Percentiles rank a stretch among this genome's conserved stretches.
Evolutionary conservation across 495 filamentous ascomycete genomes (phyloP).

Genomic region (Penicillium diatomitis): DNA sequence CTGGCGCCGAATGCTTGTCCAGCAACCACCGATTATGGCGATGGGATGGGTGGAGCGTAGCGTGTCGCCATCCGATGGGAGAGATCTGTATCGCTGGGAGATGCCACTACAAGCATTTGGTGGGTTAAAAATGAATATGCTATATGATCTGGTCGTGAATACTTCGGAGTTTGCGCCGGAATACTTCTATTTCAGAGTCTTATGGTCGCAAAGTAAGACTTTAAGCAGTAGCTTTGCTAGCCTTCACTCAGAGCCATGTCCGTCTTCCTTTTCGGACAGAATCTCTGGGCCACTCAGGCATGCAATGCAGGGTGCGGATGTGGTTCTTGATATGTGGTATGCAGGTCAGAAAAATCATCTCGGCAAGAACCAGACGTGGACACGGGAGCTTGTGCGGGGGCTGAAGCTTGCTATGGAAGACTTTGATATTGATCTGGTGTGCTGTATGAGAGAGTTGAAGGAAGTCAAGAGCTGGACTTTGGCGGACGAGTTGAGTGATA

Average conservation of each 20-base stretch:
- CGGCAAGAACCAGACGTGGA: too few species aligned
- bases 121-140: slow-evolving; percentile 1
- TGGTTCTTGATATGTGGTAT: slow-evolving; percentile 2
- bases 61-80: not conserved
- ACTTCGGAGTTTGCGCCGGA: not conserved
- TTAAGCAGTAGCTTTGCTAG: not conserved
- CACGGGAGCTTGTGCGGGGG: not conserved
- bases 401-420: not conserved
- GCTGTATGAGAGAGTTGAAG: not conserved
- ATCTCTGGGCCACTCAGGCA: not conserved
- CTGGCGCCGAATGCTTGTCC: not conserved
- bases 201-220: not conserved
- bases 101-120: not conserved
- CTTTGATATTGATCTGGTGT: not conserved
- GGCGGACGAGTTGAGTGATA: not conserved
- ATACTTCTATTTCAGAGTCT: slow-evolving; percentile 1
- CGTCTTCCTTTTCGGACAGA: not conserved
- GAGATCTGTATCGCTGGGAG: not conserved
- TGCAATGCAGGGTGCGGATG: not conserved
- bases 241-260: not conserved
- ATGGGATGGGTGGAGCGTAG: not conserved
- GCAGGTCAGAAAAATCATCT: too few species aligned
- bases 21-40: not conserved
- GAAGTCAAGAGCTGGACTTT: not conserved
- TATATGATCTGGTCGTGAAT: not conserved